Evolutionary conservation across 2,329 filamentous ascomycete genomes (phyloP).

Genomic region (Eutypa lata): DNA sequence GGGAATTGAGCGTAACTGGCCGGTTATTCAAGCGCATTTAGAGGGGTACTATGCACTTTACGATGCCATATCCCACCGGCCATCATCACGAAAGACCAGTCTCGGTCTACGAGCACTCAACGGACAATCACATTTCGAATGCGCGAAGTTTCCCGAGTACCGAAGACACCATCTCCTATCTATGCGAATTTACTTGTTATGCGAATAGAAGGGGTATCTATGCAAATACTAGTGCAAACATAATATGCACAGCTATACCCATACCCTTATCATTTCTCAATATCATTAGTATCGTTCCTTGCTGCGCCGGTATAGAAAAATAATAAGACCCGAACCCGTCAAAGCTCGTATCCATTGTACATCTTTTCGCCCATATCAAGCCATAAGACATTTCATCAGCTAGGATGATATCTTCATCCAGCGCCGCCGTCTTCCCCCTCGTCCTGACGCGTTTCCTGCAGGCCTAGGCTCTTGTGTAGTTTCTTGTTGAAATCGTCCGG

Average conservation of each 20-base stretch:
- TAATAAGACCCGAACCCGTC: not conserved
- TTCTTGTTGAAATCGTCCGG: slow-evolving; percentile 56
- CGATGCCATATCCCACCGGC: too few relatives aligned
- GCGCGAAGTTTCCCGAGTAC: not conserved
- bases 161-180: not conserved
- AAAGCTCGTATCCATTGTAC: not conserved
- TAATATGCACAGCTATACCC: not conserved
- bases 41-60: too few relatives aligned
- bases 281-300: not conserved
- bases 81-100: too few relatives aligned
- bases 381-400: not conserved
- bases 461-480: slow-evolving; percentile 59
- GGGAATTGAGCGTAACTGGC: not conserved
- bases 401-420: slow-evolving; percentile 11
- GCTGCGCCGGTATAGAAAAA: not conserved
- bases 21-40: too few relatives aligned
- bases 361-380: not conserved
- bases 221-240: not conserved
- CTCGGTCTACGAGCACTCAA: too few relatives aligned
- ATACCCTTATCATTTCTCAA: not conserved
- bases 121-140: not conserved
- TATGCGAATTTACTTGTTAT: not conserved
- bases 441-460: slow-evolving; percentile 30
- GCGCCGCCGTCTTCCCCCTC: slow-evolving; percentile 12
- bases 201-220: not conserved